Evolutionary conservation across 352 stramenopile species (phyloP).

Genomic region (Globisporangium emineosum): DNA sequence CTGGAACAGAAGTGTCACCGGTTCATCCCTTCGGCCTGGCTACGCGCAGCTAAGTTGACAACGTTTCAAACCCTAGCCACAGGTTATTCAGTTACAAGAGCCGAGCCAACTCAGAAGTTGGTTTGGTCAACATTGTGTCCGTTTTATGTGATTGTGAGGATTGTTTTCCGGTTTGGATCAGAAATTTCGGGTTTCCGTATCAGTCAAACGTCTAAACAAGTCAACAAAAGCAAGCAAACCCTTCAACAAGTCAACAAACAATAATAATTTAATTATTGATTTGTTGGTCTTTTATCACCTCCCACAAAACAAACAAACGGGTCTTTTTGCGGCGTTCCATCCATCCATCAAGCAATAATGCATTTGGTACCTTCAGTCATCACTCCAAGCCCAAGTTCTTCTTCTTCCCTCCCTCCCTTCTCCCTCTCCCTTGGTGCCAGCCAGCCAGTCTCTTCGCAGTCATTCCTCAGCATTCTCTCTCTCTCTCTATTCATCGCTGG

Average conservation of each 20-base stretch:
- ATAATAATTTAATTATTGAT: too few species aligned
- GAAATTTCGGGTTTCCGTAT: too few species aligned
- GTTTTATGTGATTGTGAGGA: too few species aligned
- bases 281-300: not conserved
- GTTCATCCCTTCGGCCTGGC: constrained; percentile 6
- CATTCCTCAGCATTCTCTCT: not conserved
- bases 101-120: not conserved
- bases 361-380: not conserved
- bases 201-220: too few species aligned
- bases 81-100: too few species aligned
- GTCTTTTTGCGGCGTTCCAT: constrained; percentile 7
- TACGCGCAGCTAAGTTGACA: not conserved
- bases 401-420: not conserved
- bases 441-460: not conserved
- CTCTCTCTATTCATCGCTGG: not conserved
- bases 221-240: too few species aligned
- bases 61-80: too few species aligned
- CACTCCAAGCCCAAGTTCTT: not conserved
- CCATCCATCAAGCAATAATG: not conserved
- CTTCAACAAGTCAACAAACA: too few species aligned
- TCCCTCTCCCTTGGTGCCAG: not conserved
- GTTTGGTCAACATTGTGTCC: too few species aligned
- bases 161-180: too few species aligned
- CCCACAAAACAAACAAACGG: too few species aligned
- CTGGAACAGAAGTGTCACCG: not conserved